A percentile compares a stretch with the other conserved stretches of the same genome.
These are phyloP conservation scores for Lasiosphaeria miniovina DNA, from an alignment of 495 filamentous ascomycete genomes.

Conservation along the genomic window DNA sequence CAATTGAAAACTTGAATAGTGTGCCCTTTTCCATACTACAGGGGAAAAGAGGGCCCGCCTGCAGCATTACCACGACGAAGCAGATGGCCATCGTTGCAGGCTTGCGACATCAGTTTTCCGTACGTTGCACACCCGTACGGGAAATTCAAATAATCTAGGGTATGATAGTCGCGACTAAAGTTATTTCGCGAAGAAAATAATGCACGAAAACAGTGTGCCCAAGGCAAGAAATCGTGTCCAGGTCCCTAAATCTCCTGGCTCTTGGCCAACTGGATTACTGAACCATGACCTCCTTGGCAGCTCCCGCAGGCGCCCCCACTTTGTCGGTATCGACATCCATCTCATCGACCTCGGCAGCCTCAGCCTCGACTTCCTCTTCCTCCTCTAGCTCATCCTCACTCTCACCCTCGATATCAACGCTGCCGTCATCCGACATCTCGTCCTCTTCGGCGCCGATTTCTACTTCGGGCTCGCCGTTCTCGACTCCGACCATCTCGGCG, in stretches of 20 bases:
- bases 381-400: conserved; percentile 79
- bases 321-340: conserved; percentile 69
- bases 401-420: conserved; percentile 94
- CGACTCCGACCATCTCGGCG: conserved; percentile 71
- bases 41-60: no score
- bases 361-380: conserved; percentile 75
- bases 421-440: conserved; percentile 82
- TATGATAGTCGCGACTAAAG: conserved; percentile 3
- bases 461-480: conserved; percentile 32
- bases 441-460: conserved; percentile 57
- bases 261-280: conserved; percentile 6
- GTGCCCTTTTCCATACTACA: no score
- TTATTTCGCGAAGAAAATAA: neutral
- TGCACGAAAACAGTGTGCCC: neutral
- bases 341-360: conserved; percentile 69
- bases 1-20: no score
- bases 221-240: neutral
- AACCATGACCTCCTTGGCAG: conserved; percentile 15
- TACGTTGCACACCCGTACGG: no score
- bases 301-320: conserved; percentile 14
- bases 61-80: no score
- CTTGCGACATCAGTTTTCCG: no score
- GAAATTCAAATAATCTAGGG: neutral
- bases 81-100: no score
- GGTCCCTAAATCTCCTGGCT: neutral